Evolutionary conservation across 1,284 basidiomycete species (phyloP).

Genomic region (Mrakiaceae sp.): DNA sequence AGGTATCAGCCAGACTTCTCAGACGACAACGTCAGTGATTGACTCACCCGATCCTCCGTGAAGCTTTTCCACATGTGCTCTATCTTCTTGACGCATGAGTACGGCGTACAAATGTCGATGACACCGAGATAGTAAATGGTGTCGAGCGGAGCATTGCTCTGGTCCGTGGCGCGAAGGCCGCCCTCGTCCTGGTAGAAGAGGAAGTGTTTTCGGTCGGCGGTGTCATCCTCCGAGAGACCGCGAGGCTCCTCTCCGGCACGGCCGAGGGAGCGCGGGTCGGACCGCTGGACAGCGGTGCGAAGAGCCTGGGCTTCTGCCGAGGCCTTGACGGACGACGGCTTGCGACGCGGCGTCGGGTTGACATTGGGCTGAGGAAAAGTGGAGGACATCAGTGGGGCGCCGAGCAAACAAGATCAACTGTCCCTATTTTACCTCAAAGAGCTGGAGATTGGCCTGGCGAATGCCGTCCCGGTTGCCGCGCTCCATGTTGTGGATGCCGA

Average conservation of each 20-base stretch:
- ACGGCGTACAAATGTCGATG: constrained; percentile 91
- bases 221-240: constrained; percentile 53
- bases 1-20: constrained; percentile 10
- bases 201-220: constrained; percentile 68
- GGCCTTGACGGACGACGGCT: constrained; percentile 46
- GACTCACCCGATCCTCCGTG: constrained; percentile 66
- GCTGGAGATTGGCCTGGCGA: constrained; percentile 74
- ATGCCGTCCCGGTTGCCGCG: constrained; percentile 86
- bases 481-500: constrained; percentile 86
- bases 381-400: constrained; percentile 5
- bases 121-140: constrained; percentile 89
- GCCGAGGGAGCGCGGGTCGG: constrained; percentile 65
- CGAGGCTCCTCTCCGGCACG: constrained; percentile 39
- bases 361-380: constrained; percentile 48
- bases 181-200: constrained; percentile 97
- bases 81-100: constrained; percentile 61
- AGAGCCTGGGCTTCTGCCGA: constrained; percentile 68
- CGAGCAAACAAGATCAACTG: constrained; percentile 20
- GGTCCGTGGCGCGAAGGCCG: constrained; percentile 80
- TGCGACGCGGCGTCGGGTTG: constrained; percentile 39
- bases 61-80: constrained; percentile 92
- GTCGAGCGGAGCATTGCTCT: constrained; percentile 59
- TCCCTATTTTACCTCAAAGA: constrained; percentile 58
- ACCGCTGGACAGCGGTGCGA: constrained; percentile 69
- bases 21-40: neutral